Conservation (phyloP, 805 yeast species). For the Metahyphopichia silvanorum region DNA sequence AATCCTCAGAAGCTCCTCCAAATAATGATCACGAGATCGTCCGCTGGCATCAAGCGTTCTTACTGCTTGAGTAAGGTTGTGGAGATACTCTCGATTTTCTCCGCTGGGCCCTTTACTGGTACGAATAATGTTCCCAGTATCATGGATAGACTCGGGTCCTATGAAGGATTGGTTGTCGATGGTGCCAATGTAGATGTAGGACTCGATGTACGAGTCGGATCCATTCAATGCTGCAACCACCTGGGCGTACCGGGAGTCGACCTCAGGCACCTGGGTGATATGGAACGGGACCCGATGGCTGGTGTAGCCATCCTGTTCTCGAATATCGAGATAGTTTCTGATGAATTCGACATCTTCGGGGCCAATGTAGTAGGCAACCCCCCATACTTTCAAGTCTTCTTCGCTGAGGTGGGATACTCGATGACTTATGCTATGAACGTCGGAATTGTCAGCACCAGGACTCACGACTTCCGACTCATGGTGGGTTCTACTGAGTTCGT, state of each 20-base stretch:
- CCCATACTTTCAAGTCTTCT: conserved; percentile 60
- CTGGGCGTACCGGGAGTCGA: not conserved
- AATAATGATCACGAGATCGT: conserved; percentile 26
- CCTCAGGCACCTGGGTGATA: conserved; percentile 25
- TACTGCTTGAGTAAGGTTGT: conserved; percentile 48
- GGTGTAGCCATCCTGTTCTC: conserved; percentile 90
- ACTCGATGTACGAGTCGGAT: conserved; percentile 40
- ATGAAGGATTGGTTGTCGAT: conserved; percentile 76
- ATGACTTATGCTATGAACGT: conserved; percentile 12
- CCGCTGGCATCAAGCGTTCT: conserved; percentile 16
- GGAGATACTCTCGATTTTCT: conserved; percentile 67
- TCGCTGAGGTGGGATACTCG: conserved; percentile 19
- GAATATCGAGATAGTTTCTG: conserved; percentile 63
- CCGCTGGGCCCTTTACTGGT: conserved; percentile 78
- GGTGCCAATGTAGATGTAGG: conserved; percentile 81
- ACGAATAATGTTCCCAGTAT: conserved; percentile 61
- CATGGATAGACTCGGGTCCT: conserved; percentile 67
- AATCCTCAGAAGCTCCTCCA: conserved; percentile 32
- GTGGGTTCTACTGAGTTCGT: conserved; percentile 18
- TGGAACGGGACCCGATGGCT: conserved; percentile 64
- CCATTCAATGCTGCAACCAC: conserved; percentile 11
- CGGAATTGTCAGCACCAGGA: conserved; percentile 7
- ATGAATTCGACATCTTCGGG: conserved; percentile 61
- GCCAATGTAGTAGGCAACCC: conserved; percentile 80
- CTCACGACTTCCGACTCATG: conserved; percentile 7